phyloP scores from a whole-genome alignment of 805 yeast genomes.

The Cyberlindnera americana region DNA sequence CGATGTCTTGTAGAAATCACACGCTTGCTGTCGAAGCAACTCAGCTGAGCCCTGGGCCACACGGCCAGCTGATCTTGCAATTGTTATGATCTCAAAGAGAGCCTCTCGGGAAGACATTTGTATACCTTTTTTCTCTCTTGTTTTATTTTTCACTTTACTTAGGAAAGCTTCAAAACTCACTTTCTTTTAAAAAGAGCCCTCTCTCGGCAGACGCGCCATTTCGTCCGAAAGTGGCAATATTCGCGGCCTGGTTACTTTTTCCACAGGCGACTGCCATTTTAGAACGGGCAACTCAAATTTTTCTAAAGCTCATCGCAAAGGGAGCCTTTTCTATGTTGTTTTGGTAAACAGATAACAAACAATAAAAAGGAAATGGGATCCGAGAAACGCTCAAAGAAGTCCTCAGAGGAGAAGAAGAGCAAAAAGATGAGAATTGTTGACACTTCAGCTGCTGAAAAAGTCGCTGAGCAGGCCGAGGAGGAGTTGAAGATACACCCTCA shows the following conservation, averaged over 20 bases:
- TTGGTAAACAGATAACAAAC: background rate
- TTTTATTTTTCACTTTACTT: no score
- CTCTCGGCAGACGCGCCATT: no score
- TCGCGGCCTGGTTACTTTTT: no score
- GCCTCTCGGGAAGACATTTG: conserved; percentile 18
- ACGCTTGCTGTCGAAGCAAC: conserved; percentile 11
- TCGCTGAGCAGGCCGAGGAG: conserved; percentile 66
- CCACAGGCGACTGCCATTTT: conserved; percentile 7
- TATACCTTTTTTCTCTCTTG: background rate
- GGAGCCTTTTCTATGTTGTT: no score
- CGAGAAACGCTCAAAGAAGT: conserved; percentile 11
- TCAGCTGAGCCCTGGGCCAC: conserved; percentile 15
- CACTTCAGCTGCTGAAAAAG: conserved; percentile 56
- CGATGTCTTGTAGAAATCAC: conserved; percentile 23
- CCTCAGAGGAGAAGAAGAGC: conserved; percentile 33
- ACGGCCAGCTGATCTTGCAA: conserved; percentile 17
- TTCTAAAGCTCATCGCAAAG: conserved; percentile 5
- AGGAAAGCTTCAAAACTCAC: no score
- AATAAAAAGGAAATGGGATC: conserved; percentile 25
- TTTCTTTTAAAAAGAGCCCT: no score
- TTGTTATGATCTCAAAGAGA: conserved; percentile 19
- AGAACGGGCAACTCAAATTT: conserved; percentile 3
- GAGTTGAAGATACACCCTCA: conserved; percentile 48
- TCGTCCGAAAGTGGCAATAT: background rate
- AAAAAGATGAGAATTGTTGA: conserved; percentile 48